Percentiles rank a stretch among this genome's conserved stretches.
phyloP scores from a whole-genome alignment of 2,329 filamentous ascomycete genomes.

The Madurella mycetomatis region DNA sequence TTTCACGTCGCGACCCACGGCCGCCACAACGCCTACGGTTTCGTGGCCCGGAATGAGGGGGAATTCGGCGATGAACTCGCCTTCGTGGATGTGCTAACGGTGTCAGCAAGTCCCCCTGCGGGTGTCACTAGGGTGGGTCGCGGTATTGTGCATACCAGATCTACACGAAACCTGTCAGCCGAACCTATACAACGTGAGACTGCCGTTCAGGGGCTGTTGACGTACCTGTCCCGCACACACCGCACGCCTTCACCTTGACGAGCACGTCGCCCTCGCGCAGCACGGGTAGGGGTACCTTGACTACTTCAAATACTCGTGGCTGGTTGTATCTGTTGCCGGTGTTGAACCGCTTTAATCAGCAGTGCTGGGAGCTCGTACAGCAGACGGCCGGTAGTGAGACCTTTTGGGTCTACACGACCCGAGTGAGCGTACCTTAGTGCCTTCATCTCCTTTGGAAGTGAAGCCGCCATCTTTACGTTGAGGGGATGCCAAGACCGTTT shows the following conservation, averaged over 20 bases:
- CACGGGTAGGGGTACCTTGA: constrained; percentile 57
- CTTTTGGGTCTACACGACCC: too few relatives aligned
- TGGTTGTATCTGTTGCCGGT: constrained; percentile 21
- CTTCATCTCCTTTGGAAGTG: constrained; percentile 35
- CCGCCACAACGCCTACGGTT: constrained; percentile 61
- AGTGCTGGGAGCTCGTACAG: too few relatives aligned
- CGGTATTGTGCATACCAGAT: background rate
- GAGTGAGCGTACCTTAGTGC: constrained; percentile 20
- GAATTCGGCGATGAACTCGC: constrained; percentile 62
- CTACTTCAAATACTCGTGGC: constrained; percentile 52
- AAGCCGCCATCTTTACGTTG: constrained; percentile 28
- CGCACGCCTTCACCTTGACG: constrained; percentile 64
- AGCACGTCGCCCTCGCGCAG: constrained; percentile 57
- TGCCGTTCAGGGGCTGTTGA: constrained; percentile 15
- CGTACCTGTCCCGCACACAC: constrained; percentile 56
- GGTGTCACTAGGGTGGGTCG: constrained; percentile 7
- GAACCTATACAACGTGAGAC: background rate
- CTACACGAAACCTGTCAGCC: background rate
- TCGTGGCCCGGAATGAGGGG: constrained; percentile 65
- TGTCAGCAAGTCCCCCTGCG: constrained; percentile 19
- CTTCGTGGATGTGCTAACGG: constrained; percentile 57
- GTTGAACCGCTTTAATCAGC: too few relatives aligned
- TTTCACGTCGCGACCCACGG: constrained; percentile 52
- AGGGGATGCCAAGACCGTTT: background rate
- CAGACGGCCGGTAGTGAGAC: too few relatives aligned